A percentile compares a stretch with the other conserved stretches of the same genome.
Conservation (phyloP, 495 filamentous ascomycete genomes). For the Polyplosphaeria fusca region DNA sequence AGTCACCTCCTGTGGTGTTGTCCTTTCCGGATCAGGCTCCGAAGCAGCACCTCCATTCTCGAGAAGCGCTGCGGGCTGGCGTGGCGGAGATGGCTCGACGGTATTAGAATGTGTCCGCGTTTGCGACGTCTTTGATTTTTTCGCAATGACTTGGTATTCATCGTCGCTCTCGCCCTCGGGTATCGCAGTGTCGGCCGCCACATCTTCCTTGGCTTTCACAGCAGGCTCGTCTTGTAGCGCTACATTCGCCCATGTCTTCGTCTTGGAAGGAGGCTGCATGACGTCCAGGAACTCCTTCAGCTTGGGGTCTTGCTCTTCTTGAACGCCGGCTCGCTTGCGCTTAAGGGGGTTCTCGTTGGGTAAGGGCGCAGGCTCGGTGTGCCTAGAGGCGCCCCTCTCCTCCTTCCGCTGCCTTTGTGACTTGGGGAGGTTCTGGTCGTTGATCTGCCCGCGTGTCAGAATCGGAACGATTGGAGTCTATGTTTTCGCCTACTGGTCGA, state of each 20-base stretch:
- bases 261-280: conserved; percentile 68
- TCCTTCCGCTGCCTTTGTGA: conserved; percentile 44
- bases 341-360: conserved; percentile 44
- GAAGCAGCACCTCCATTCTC: not conserved
- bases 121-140: conserved; percentile 38
- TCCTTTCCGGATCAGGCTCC: not conserved
- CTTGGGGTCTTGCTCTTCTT: conserved; percentile 63
- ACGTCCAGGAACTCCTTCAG: conserved; percentile 82
- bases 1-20: not conserved
- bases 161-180: conserved; percentile 57
- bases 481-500: conserved; percentile 57
- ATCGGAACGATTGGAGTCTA: not conserved
- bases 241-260: conserved; percentile 56
- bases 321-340: conserved; percentile 51
- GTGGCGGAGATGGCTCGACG: not conserved
- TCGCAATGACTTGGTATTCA: conserved; percentile 62
- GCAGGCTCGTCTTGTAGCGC: not conserved
- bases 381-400: conserved; percentile 34
- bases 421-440: conserved; percentile 27
- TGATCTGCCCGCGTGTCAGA: conserved; percentile 10
- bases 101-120: not conserved
- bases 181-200: conserved; percentile 24
- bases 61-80: not conserved
- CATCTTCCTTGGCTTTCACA: conserved; percentile 18
- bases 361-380: conserved; percentile 10